Base-by-base conservation (phyloP, 2,329 filamentous ascomycete genomes). In the Neofusicoccum umdonicola region DNA sequence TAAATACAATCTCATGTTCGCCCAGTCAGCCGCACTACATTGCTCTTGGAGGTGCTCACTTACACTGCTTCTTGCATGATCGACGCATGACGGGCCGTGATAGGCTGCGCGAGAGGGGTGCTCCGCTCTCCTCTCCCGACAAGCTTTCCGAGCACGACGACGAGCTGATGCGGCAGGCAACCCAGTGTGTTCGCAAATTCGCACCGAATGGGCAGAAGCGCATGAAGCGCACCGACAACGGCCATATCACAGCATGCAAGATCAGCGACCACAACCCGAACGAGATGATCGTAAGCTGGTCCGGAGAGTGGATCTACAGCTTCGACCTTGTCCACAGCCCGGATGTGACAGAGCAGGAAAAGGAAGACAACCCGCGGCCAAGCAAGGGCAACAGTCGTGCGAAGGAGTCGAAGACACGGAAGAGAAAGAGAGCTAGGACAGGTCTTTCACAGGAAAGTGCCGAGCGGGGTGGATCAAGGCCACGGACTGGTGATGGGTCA, bases 221-320 rank as follows among this genome's bases (percentile, higher is more conserved):
- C 45, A 85, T 85, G 81, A 74, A 78, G 64, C 78, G 79, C 50
- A 79, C 78, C 64, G 85, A 88, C 62, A 84, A 84, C 66, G 85
- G 87, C 4, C 87, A 90, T 69, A 90, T 90, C 70, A 90, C 88
- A 2, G 87, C 88, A 15, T 89, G 87, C 75, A 90, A 89, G 75
- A 90, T 90, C 70, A 89, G 87, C 68, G 86, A 90, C 75, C 86
- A 85, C 8, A 83, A 88, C 66, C 88, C 88, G 0, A 87, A 90
- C 67, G 87, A 90, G 70, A 83, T 90, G 70, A 76, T 90, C 13
- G 88, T 86, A 22, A 89, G 87, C 69, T 90, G 88, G 88, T 89
- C 86, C 19, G 86, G 85, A 22, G 87, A 89, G 67, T 82, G 86
- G 67, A 87, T 90, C 58, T 88, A 88, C 75, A 85, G 84, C 69